Conservation (phyloP, 2,329 filamentous ascomycete species). For the Dryadomyces sulphureus region DNA sequence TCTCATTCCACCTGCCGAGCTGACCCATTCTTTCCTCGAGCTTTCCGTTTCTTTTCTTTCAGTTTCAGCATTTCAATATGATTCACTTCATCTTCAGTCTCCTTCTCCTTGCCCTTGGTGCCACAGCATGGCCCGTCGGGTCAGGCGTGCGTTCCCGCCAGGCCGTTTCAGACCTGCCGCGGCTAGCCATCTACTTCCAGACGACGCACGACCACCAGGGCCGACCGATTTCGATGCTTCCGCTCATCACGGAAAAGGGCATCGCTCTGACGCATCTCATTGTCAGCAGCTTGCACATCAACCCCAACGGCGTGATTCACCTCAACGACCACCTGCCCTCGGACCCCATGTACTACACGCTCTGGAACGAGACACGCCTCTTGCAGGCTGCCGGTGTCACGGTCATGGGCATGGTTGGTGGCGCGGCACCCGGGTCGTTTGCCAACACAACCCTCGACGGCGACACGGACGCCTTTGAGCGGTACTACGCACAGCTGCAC, state of each 20-base stretch:
- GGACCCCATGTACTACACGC: constrained; percentile 49
- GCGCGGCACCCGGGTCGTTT: constrained; percentile 65
- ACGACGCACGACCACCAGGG: constrained; percentile 33
- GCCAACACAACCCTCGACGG: constrained; percentile 33
- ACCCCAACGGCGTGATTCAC: constrained; percentile 51
- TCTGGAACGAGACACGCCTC: constrained; percentile 65
- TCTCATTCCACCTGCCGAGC: no score
- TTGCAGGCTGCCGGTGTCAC: constrained; percentile 63
- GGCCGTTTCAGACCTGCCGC: constrained; percentile 16
- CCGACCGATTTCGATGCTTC: constrained; percentile 35
- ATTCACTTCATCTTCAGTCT: no score
- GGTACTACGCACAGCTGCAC: constrained; percentile 52
- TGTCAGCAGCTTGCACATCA: constrained; percentile 74
- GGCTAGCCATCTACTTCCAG: constrained; percentile 38
- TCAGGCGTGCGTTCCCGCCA: background rate
- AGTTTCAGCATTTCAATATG: no score
- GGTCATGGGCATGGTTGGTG: constrained; percentile 76
- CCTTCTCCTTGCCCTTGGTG: background rate
- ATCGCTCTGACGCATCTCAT: constrained; percentile 64
- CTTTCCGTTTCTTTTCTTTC: no score
- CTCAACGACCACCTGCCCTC: constrained; percentile 67
- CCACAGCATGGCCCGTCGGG: background rate
- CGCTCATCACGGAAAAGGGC: constrained; percentile 30
- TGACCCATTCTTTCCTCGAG: no score
- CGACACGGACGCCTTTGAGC: constrained; percentile 43